Evolutionary conservation across 176 grass and related monocot species (phyloP), one percentile per base, ranked within the genome.

Genomic region (Phoenix dactylifera): DNA sequence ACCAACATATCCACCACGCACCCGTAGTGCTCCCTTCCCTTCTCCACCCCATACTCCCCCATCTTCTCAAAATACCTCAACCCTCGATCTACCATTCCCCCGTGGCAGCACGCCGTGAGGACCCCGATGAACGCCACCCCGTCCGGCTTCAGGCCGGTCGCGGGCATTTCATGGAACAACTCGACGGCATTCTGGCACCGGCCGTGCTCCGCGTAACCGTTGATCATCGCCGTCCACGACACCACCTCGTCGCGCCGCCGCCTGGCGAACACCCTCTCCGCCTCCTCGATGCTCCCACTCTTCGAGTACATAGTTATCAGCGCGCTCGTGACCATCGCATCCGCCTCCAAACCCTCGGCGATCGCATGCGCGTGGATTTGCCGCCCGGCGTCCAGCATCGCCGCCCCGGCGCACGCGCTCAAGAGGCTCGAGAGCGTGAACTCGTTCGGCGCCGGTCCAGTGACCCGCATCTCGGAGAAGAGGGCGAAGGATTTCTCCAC

Each of bases 241-340:
- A 86, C 62, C 30, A 83, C 65, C 67, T 91, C 82, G 5, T 80
- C 72, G 35, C 48, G 54, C 23, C 5, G 50, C 39, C 68, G 66
- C 26, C 24, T 19, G 20, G 26, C 52, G 50, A 92, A 78, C 23
- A 78, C 60, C 2, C 15, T 20, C 59, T 62, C 51, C 23, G 79
- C 79, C 51, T 92, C 79, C 28, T 71, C 35, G 48, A 92, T 55
- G 76, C 20, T 83, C 16, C 79, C 88, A 26, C 76, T 77, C 60
- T 87, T 91, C 57, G 70, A 73, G 69, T 87, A 91, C 79, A 91
- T 74, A 58, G 51, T 52, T 58, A 91, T 26, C 2, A 91, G 68
- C 4, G 76, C 65, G 19, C 83, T 91, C 26, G 52, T 77, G 49
- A 86, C 49, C 69, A 82, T 67, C 6, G 44, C 74, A 64, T 82